Base-by-base conservation (phyloP, 495 filamentous ascomycete species). In the Aspergillus mulundensis region DNA sequence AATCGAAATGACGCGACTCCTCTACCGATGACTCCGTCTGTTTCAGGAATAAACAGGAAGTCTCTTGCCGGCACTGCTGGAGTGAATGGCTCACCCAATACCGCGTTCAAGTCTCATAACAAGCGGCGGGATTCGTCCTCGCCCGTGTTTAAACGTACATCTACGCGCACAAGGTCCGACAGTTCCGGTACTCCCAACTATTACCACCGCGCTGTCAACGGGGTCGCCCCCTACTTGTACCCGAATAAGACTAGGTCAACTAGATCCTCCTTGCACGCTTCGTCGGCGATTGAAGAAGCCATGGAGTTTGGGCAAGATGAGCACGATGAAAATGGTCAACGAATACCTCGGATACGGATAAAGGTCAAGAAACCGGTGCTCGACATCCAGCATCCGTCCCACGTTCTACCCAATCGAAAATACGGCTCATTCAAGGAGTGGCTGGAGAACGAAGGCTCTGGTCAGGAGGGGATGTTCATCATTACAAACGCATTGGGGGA, bases 401-500 rank as follows among this genome's bases (percentile, higher is more conserved):
- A 85, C 53, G 67, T 81, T 19, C 51, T 72, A 20, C 56, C 67
- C 14, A 65, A 65, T 42, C 73, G 74, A 18, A 76, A 76, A 50
- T 75, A 76, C 59, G 36, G 62, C 5, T 81, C 81, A 0, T 84
- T 87, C 50, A 66, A 68, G 30, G 81, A 85, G 54, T 87, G 81
- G 81, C 56, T 85, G 8, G 69, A 82, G 42, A 65, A 64, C 24
- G 76, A 79, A 47, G 77, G 78, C 47, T 63, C 64, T 15, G 57
- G 67, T 25, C 48, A 54, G 16, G 75, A 78, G 56, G 60, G 65
- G 6, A 49, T 70, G 6, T 54, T 76, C 21, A 76, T 83, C 6
- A 79, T 87, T 20, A 83, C 89, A 41, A 73, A 81, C 20, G 84
- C 80, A 11, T 50, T 61, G 32, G 66, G 71, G 30, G 82, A 85